These are phyloP conservation scores for Epichloe uncinata DNA, from an alignment of 2,329 filamentous ascomycete genomes.

Conservation along the genomic window DNA sequence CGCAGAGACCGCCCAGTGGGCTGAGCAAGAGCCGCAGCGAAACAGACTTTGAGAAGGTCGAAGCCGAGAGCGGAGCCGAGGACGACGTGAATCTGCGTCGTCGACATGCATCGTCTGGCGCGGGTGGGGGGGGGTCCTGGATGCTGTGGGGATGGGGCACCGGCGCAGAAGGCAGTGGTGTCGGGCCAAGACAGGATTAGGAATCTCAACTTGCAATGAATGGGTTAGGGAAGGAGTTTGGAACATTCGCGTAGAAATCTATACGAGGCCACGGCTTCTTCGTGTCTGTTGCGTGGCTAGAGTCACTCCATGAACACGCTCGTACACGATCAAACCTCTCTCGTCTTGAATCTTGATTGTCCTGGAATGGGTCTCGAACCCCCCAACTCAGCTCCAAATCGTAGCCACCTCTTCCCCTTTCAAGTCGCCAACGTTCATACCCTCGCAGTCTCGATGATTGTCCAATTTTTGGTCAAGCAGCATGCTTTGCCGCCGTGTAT, in stretches of 20 bases:
- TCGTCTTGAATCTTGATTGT: too few relatives aligned
- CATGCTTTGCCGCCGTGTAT: not conserved
- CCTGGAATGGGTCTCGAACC: too few relatives aligned
- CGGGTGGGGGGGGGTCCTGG: constrained; percentile 26
- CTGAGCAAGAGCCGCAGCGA: constrained; percentile 76
- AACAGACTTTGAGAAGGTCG: constrained; percentile 79
- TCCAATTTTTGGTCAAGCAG: not conserved
- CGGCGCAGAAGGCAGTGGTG: constrained; percentile 14
- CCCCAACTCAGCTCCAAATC: too few relatives aligned
- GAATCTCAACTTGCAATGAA: constrained; percentile 9
- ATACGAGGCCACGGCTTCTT: not conserved
- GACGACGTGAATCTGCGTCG: constrained; percentile 29
- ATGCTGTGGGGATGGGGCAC: constrained; percentile 34
- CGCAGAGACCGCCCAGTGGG: constrained; percentile 33
- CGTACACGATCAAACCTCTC: not conserved
- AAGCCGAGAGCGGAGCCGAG: constrained; percentile 55
- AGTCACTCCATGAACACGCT: not conserved
- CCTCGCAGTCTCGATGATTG: too few relatives aligned
- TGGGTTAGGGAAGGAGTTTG: constrained; percentile 17
- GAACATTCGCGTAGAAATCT: constrained; percentile 12
- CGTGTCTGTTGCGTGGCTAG: not conserved
- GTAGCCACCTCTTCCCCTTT: too few relatives aligned
- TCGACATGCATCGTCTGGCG: constrained; percentile 14
- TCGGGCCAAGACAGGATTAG: constrained; percentile 26
- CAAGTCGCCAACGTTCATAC: too few relatives aligned